Evolutionary conservation across 1,284 basidiomycete genomes (phyloP).

Genomic region (Trametes pubescens): DNA sequence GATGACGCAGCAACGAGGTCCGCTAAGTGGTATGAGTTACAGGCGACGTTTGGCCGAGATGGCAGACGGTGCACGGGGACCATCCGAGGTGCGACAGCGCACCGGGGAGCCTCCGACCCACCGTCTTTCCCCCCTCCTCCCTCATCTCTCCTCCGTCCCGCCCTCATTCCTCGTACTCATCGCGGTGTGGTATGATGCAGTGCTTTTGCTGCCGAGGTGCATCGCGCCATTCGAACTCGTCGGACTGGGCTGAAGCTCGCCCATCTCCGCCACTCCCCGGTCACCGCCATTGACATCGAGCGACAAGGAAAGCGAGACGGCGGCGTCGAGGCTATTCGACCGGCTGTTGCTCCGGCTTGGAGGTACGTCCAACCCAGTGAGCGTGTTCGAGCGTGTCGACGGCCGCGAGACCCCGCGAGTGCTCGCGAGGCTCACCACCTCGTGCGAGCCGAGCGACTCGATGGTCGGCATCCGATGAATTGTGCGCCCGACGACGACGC

Average conservation of each 20-base stretch:
- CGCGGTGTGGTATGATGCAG: slow-evolving; percentile 36
- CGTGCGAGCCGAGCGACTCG: slow-evolving; percentile 72
- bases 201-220: slow-evolving; percentile 30
- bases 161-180: slow-evolving; percentile 22
- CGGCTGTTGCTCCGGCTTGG: slow-evolving; percentile 35
- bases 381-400: slow-evolving; percentile 43
- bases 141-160: slow-evolving; percentile 22
- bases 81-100: not conserved
- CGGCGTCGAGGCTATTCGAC: slow-evolving; percentile 36
- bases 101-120: slow-evolving; percentile 1
- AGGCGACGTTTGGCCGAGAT: slow-evolving; percentile 7
- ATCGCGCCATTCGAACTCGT: slow-evolving; percentile 21
- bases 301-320: slow-evolving; percentile 33
- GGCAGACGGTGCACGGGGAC: slow-evolving; percentile 12
- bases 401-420: slow-evolving; percentile 40
- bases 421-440: slow-evolving; percentile 46
- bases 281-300: slow-evolving; percentile 19
- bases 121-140: not conserved
- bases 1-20: slow-evolving; percentile 4
- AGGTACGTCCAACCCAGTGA: slow-evolving; percentile 30
- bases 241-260: slow-evolving; percentile 26
- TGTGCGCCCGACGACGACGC: slow-evolving; percentile 66
- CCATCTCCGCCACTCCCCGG: slow-evolving; percentile 18
- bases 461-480: slow-evolving; percentile 82
- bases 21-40: slow-evolving; percentile 17